Evolutionary conservation across 768 basidiomycete genomes (phyloP), one percentile per base, ranked within the genome.

Genomic region (Rubroboletus pulcherrimus): DNA sequence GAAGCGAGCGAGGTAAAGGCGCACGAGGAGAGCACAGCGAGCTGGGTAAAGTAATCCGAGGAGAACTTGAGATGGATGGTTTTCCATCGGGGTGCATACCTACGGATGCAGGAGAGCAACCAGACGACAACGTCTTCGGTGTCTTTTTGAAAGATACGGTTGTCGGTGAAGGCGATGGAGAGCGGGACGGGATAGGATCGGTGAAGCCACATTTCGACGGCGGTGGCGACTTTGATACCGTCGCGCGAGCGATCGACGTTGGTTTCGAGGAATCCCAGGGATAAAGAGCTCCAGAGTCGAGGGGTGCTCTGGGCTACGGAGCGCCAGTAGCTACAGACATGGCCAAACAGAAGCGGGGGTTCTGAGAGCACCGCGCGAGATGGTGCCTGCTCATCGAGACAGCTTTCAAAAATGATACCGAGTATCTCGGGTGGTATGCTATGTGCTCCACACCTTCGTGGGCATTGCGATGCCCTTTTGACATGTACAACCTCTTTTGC

Each of bases 401-500:
- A 69, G 19, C 43, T 41, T 53, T 69, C 65, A 35, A 68, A 68
- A 7, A 68, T 63, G 26, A 61, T 58, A 15, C 60, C 58, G 2
- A 78, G 60, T 80, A 83, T 71, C 71, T 83, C 63, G 1, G 67
- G 67, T 5, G 67, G 67, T 21, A 69, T 55, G 12, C 61, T 51
- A 21, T 59, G 51, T 7, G 51, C 37, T 15, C 55, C 43, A 45
- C 55, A 33, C 12, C 24, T 34, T 9, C 21, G 35, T n/a, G 51
- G 17, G 15, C 6, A 8, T 15, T 46, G 26, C 4, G 38, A 38
- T 31, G 19, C 6, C 30, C 12, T 54, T 35, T 19, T 26, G 31
- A 44, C 19, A 17, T 46, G 38, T 7, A 45, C 29, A 6, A 33
- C 30, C 11, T 43, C 15, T 30, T 43, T 53, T 26, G 33, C 21